Evolutionary conservation across 164 flowering plant species (phyloP).

Genomic region (Tetracentron sinense): DNA sequence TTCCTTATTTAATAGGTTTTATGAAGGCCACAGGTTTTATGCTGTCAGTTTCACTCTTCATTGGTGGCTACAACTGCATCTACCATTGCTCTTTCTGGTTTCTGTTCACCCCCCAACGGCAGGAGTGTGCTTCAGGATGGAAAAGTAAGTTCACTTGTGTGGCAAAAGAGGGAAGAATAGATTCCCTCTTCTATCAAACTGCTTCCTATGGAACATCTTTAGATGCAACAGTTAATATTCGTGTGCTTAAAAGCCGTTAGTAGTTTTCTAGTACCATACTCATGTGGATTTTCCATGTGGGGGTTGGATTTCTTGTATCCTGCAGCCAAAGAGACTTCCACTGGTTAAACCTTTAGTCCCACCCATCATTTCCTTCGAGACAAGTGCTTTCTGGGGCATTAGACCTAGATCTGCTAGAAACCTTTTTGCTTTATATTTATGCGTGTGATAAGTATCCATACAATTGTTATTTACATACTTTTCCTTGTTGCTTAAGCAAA

Average conservation of each 20-base stretch:
- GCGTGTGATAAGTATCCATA: conserved; percentile 11
- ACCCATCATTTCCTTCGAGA: conserved; percentile 4
- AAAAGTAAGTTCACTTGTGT: conserved; percentile 44
- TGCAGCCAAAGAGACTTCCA: conserved; percentile 17
- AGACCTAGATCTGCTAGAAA: conserved; percentile 16
- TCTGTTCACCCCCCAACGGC: conserved; percentile 16
- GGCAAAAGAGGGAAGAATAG: conserved; percentile 24
- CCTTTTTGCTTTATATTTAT: conserved; percentile 11
- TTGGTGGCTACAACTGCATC: conserved; percentile 20
- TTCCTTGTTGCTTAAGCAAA: neutral
- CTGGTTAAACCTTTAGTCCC: conserved; percentile 13
- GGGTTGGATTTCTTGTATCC: conserved; percentile 18
- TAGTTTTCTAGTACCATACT: conserved; percentile 23
- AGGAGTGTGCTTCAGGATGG: conserved; percentile 30
- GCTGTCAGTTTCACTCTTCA: conserved; percentile 10
- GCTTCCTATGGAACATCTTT: conserved; percentile 25
- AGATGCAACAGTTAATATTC: conserved; percentile 33
- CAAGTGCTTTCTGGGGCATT: conserved; percentile 9
- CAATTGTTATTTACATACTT: neutral
- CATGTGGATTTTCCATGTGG: conserved; percentile 25
- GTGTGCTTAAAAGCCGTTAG: conserved; percentile 26
- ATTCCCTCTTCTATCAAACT: conserved; percentile 27
- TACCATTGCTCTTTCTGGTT: conserved; percentile 11
- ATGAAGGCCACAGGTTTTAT: neutral
- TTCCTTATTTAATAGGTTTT: conserved; percentile 18